Conservation (phyloP, 306 rosid genomes). For the Arachis hypogaea region DNA sequence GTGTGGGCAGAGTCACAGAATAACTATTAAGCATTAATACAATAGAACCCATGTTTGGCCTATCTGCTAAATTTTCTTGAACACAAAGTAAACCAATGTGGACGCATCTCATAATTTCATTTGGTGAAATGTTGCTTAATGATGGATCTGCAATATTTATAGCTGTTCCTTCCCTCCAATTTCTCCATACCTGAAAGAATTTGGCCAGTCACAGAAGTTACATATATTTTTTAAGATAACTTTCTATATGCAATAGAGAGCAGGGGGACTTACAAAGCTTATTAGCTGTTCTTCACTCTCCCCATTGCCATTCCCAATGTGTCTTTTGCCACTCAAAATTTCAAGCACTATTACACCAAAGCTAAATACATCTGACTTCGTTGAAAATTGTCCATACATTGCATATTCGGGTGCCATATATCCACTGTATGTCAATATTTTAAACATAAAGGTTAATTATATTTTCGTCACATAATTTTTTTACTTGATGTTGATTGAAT, state of each 20-base stretch:
- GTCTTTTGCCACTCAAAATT: background rate
- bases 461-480: background rate
- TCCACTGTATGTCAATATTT: background rate
- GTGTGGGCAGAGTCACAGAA: constrained; percentile 30
- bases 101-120: constrained; percentile 48
- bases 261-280: constrained; percentile 36
- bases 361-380: too few species aligned
- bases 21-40: constrained; percentile 39
- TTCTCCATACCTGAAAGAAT: constrained; percentile 49
- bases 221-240: too few species aligned
- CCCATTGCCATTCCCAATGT: background rate
- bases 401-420: too few species aligned
- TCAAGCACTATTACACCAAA: too few species aligned
- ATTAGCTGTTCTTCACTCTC: constrained; percentile 16
- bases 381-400: too few species aligned
- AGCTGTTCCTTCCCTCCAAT: constrained; percentile 42
- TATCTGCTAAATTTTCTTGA: constrained; percentile 42
- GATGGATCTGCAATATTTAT: constrained; percentile 38
- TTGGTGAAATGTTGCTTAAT: background rate
- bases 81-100: constrained; percentile 50
- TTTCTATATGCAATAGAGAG: too few species aligned
- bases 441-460: background rate
- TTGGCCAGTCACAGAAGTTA: background rate
- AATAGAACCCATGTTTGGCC: constrained; percentile 54
- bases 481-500: too few species aligned